Evolutionary conservation across 2,329 filamentous ascomycete genomes (phyloP).

Genomic region (Leptographium procerum): DNA sequence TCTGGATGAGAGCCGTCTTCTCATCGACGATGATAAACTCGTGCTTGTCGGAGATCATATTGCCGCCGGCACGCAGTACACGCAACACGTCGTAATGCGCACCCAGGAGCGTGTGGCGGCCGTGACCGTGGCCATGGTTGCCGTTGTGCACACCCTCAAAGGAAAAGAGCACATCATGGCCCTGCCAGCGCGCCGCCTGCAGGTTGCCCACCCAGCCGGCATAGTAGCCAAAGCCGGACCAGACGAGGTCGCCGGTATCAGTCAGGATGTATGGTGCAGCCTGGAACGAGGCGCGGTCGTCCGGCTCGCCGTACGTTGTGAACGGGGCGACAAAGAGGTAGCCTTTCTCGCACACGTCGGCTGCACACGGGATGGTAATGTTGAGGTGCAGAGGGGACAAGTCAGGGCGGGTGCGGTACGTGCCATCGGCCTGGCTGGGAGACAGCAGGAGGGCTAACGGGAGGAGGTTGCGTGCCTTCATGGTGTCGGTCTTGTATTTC

Average conservation of each 20-base stretch:
- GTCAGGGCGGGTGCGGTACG: constrained; percentile 15
- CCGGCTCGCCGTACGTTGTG: constrained; percentile 12
- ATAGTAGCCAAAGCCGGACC: constrained; percentile 43
- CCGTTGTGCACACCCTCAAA: constrained; percentile 43
- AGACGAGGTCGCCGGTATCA: constrained; percentile 42
- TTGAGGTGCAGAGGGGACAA: constrained; percentile 23
- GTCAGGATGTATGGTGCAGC: constrained; percentile 44
- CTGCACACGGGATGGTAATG: constrained; percentile 20
- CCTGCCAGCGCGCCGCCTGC: constrained; percentile 36
- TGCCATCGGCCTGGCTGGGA: constrained; percentile 6
- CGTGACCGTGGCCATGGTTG: constrained; percentile 40
- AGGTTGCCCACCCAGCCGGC: constrained; percentile 43
- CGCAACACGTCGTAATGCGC: constrained; percentile 42
- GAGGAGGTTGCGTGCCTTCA: background rate
- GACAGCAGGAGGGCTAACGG: background rate
- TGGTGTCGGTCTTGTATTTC: too few relatives aligned
- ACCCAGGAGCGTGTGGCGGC: constrained; percentile 40
- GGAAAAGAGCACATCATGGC: constrained; percentile 38
- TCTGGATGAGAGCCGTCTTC: constrained; percentile 39
- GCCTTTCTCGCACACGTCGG: constrained; percentile 24
- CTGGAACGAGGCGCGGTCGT: constrained; percentile 22
- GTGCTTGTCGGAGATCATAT: constrained; percentile 39
- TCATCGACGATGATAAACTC: constrained; percentile 44
- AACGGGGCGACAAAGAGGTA: constrained; percentile 16
- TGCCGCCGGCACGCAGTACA: constrained; percentile 36